Conservation (phyloP, 2,329 filamentous ascomycete species). For the Calycina herbarum region DNA sequence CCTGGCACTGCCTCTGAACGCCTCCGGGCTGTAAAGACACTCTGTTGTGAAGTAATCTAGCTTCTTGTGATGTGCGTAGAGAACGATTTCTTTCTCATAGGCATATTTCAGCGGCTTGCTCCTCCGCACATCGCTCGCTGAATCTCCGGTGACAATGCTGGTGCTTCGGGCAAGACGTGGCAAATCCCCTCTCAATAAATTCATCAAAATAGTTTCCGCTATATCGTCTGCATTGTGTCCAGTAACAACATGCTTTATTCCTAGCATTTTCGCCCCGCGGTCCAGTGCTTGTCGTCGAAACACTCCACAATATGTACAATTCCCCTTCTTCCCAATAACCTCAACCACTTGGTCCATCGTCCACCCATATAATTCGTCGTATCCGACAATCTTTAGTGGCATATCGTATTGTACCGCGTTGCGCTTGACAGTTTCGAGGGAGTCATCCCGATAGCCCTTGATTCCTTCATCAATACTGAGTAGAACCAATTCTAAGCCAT, state of each 20-base stretch:
- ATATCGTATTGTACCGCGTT: conserved; percentile 91
- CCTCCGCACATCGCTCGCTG: conserved; percentile 84
- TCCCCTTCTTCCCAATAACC: conserved; percentile 95
- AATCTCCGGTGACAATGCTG: conserved; percentile 78
- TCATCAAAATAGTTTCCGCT: conserved; percentile 97
- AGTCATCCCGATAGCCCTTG: conserved; percentile 94
- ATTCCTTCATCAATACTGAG: conserved; percentile 97
- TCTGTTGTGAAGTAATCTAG: conserved; percentile 98
- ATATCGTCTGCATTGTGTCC: conserved; percentile 98
- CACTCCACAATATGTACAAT: conserved; percentile 98
- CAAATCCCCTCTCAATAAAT: conserved; percentile 85
- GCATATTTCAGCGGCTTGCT: conserved; percentile 98
- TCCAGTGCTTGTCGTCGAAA: conserved; percentile 93
- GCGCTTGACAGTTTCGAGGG: conserved; percentile 91
- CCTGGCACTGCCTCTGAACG: conserved; percentile 88
- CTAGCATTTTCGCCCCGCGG: conserved; percentile 81
- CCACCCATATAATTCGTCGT: conserved; percentile 94
- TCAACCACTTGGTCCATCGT: conserved; percentile 99
- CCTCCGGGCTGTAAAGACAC: conserved; percentile 97
- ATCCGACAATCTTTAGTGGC: conserved; percentile 88
- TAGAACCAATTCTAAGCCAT: conserved; percentile 81
- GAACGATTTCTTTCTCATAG: conserved; percentile 97
- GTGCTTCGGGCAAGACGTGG: conserved; percentile 85
- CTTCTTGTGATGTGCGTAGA: conserved; percentile 96
- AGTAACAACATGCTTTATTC: conserved; percentile 91